phyloP scores from a whole-genome alignment of 768 basidiomycete species.

The Rhizopogon roseolus region DNA sequence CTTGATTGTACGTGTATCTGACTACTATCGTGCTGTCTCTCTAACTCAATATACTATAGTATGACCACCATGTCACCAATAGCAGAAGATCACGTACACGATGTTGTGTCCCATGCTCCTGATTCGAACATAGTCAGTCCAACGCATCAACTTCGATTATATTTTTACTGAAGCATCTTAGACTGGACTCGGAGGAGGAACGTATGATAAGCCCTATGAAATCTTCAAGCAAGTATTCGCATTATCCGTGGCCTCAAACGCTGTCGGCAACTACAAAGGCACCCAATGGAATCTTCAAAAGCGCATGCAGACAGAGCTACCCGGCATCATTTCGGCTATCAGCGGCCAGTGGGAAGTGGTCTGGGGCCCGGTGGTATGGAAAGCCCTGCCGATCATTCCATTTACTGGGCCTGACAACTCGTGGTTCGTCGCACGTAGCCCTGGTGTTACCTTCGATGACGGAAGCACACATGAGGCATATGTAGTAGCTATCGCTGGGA shows the following conservation, averaged over 20 bases:
- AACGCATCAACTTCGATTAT: not conserved
- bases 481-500: constrained; percentile 11
- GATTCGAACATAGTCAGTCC: not conserved
- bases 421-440: constrained; percentile 11
- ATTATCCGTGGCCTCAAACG: constrained; percentile 6
- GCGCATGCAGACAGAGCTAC: not conserved
- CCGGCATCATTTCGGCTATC: not conserved
- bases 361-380: constrained; percentile 14
- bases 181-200: not conserved
- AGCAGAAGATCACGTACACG: not conserved
- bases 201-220: constrained; percentile 2
- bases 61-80: not conserved
- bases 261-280: not conserved
- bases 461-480: constrained; percentile 5
- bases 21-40: not conserved
- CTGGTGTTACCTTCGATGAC: constrained; percentile 7
- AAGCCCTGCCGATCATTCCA: not conserved
- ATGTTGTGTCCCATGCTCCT: not conserved
- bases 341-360: constrained; percentile 4
- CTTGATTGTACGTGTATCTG: too few species aligned
- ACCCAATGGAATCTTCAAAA: not conserved
- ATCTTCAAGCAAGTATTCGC: constrained; percentile 11
- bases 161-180: not conserved
- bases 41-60: not conserved
- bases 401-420: constrained; percentile 11